Conservation (phyloP, 768 basidiomycete species). For the Suillus subalutaceus region DNA sequence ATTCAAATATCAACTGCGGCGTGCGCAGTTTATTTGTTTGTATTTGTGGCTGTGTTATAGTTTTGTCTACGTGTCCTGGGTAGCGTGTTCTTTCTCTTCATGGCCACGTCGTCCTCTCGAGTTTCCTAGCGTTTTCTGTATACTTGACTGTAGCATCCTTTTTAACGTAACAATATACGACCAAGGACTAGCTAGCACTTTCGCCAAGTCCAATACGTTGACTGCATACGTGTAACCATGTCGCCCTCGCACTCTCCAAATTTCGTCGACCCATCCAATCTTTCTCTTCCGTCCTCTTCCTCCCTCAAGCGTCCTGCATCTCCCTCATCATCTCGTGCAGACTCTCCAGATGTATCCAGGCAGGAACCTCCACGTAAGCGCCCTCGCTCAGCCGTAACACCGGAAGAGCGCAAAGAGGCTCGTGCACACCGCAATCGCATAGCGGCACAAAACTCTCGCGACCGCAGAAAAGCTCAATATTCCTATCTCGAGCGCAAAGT, state of each 20-base stretch:
- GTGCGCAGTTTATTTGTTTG: constrained; percentile 18
- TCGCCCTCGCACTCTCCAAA: constrained; percentile 22
- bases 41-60: constrained; percentile 26
- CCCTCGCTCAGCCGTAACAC: constrained; percentile 58
- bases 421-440: constrained; percentile 91
- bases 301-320: constrained; percentile 32
- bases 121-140: neutral
- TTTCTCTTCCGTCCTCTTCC: constrained; percentile 43
- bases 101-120: constrained; percentile 28
- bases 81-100: constrained; percentile 28
- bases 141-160: neutral
- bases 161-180: constrained; percentile 4
- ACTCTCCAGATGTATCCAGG: constrained; percentile 15
- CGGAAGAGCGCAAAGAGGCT: constrained; percentile 85
- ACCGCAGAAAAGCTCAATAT: constrained; percentile 87
- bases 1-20: no score
- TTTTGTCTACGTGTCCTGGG: constrained; percentile 34
- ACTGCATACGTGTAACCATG: constrained; percentile 21
- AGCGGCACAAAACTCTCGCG: constrained; percentile 91
- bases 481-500: constrained; percentile 66
- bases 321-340: constrained; percentile 24
- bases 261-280: constrained; percentile 42
- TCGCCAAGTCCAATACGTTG: constrained; percentile 1
- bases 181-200: neutral
- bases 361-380: constrained; percentile 74